phyloP scores from a whole-genome alignment of 495 filamentous ascomycete species.

The Podospora didyma region DNA sequence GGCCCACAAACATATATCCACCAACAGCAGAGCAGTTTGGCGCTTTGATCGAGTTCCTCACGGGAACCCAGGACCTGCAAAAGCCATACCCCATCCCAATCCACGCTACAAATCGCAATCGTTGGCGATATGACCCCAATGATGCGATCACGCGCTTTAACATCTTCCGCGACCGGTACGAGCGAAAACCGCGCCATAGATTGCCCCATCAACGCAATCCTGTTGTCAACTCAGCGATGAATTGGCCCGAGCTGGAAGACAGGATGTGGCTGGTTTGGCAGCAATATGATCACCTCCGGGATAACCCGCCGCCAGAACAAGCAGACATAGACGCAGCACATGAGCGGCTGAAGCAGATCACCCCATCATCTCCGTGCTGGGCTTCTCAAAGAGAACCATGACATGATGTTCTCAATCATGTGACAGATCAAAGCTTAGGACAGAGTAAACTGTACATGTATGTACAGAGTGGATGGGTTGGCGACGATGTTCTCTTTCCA shows the following conservation, averaged over 20 bases:
- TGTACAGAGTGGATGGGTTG: no score
- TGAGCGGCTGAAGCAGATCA: neutral
- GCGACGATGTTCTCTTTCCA: no score
- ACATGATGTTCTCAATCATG: no score
- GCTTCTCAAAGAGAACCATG: no score
- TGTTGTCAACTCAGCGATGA: neutral
- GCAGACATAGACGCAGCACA: neutral
- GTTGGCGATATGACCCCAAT: neutral
- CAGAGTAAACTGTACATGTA: no score
- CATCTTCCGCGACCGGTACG: neutral
- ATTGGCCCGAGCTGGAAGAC: neutral
- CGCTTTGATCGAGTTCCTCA: neutral
- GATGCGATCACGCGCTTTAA: neutral
- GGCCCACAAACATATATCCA: neutral
- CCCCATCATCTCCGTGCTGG: neutral
- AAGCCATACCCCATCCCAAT: neutral
- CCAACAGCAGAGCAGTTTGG: neutral
- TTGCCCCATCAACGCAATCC: no score
- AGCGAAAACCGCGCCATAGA: neutral
- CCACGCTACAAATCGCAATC: neutral
- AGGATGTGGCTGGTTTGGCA: neutral
- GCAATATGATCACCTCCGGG: neutral
- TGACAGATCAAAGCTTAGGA: no score
- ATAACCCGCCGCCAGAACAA: neutral
- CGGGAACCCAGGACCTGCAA: neutral